phyloP scores from a whole-genome alignment of 129 eudicot species.

The Apium graveolens region DNA sequence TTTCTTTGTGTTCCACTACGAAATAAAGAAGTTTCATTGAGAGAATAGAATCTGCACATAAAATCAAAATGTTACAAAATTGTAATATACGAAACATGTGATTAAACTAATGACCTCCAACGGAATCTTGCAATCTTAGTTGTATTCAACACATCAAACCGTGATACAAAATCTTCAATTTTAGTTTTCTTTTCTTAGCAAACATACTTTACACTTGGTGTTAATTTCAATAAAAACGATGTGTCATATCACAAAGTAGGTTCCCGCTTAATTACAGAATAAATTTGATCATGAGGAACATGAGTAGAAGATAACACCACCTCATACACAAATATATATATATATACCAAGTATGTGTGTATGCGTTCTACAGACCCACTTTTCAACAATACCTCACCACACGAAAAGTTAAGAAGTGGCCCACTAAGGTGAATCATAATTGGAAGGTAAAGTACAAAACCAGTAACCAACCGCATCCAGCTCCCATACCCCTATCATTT shows the following conservation, averaged over 20 bases:
- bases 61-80: slow-evolving; percentile 3
- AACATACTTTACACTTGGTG: background rate
- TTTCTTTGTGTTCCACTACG: slow-evolving; percentile 36
- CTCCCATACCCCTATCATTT: background rate
- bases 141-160: background rate
- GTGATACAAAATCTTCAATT: background rate
- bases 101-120: background rate
- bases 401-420: background rate
- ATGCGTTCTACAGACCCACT: background rate
- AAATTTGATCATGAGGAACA: background rate
- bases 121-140: background rate
- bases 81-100: slow-evolving; percentile 4
- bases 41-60: slow-evolving; percentile 54
- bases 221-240: background rate
- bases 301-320: background rate
- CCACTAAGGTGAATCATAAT: background rate
- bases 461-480: background rate
- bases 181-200: background rate
- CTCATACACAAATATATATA: background rate
- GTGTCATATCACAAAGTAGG: background rate
- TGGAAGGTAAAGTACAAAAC: background rate
- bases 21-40: slow-evolving; percentile 43
- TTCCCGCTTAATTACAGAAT: background rate
- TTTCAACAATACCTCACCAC: background rate
- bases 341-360: background rate